phyloP scores from a whole-genome alignment of 257 asterid genomes.

The Anisodus acutangulus region DNA sequence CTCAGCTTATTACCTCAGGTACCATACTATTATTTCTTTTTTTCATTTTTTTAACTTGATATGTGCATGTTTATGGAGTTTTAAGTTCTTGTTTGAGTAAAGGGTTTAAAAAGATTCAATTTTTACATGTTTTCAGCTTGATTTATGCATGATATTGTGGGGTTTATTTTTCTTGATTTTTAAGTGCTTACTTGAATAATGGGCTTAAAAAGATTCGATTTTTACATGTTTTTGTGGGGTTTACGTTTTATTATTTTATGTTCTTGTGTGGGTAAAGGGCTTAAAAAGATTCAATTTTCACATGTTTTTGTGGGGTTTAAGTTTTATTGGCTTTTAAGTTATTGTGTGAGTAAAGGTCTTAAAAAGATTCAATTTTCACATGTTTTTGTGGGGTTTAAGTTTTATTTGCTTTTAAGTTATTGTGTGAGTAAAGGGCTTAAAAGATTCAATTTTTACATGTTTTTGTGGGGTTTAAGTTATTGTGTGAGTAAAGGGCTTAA shows the following conservation, averaged over 20 bases:
- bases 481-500: no score
- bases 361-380: not conserved
- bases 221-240: not conserved
- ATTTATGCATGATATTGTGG: not conserved
- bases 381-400: conserved; percentile 9
- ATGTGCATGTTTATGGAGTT: not conserved
- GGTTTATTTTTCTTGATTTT: not conserved
- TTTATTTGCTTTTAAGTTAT: no score
- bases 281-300: not conserved
- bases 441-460: no score
- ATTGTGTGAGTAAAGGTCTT: not conserved
- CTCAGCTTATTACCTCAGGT: conserved; percentile 75
- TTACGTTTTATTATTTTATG: no score
- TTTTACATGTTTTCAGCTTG: not conserved
- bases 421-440: no score
- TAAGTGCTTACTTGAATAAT: not conserved
- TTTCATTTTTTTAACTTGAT: not conserved
- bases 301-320: not conserved
- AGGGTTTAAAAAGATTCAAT: not conserved
- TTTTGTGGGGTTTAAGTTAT: no score
- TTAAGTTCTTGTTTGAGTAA: not conserved
- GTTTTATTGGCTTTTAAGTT: no score
- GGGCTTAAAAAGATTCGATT: no score
- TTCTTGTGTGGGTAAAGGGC: not conserved
- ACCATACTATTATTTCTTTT: not conserved